phyloP scores from a whole-genome alignment of 345 rosid genomes.

The Dipteronia dyeriana region DNA sequence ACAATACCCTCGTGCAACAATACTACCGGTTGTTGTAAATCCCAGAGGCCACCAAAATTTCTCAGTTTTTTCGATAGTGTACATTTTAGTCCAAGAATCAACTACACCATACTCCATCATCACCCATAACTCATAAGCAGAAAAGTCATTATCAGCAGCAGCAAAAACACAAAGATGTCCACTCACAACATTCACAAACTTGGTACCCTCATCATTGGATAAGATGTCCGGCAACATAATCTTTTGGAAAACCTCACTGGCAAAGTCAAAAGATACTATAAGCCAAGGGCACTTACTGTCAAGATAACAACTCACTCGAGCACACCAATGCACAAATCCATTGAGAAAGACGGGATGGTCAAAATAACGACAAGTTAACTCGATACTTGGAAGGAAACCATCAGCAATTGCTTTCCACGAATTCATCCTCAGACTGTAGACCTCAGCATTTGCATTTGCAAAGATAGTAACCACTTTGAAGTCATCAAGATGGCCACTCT shows the following conservation, averaged over 20 bases:
- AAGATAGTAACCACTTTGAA: constrained; percentile 19
- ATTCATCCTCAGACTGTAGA: constrained; percentile 15
- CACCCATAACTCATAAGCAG: constrained; percentile 18
- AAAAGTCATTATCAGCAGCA: background rate
- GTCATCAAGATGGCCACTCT: constrained; percentile 12
- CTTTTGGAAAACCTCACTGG: constrained; percentile 12
- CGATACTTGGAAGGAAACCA: constrained; percentile 18
- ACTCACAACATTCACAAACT: constrained; percentile 20
- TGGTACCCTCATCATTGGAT: constrained; percentile 13
- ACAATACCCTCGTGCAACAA: constrained; percentile 11
- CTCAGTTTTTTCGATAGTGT: constrained; percentile 12
- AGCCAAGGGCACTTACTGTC: constrained; percentile 22
- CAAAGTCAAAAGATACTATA: constrained; percentile 16
- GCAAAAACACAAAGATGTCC: constrained; percentile 22
- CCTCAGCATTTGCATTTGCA: constrained; percentile 20
- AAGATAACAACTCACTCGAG: constrained; percentile 16
- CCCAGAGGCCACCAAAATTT: constrained; percentile 17
- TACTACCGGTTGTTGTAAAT: constrained; percentile 9
- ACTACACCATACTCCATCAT: constrained; percentile 19
- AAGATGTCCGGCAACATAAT: constrained; percentile 5
- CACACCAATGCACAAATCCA: constrained; percentile 18
- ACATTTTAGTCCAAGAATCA: constrained; percentile 18
- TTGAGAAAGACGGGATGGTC: constrained; percentile 6
- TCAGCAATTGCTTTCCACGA: constrained; percentile 9
- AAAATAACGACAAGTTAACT: constrained; percentile 4